Evolutionary conservation across 805 yeast genomes (phyloP).

Genomic region (Starmerella bombicola): DNA sequence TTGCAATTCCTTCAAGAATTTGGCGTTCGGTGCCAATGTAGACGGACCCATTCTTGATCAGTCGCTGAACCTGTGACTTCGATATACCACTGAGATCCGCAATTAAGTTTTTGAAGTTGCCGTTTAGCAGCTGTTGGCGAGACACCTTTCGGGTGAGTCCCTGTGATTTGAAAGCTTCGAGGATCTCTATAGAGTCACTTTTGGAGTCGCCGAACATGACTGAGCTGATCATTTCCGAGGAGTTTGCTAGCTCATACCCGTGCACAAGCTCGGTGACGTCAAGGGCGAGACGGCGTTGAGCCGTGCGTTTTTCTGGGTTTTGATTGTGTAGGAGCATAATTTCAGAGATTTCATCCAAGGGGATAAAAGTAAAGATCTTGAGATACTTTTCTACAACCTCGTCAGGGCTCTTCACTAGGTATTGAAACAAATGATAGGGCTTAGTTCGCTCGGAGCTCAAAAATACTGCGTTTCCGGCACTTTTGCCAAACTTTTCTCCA

Average conservation of each 20-base stretch:
- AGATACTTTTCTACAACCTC: conserved; percentile 57
- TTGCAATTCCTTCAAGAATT: conserved; percentile 37
- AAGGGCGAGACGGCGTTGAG: conserved; percentile 65
- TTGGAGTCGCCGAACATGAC: conserved; percentile 51
- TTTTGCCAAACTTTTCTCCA: conserved; percentile 92
- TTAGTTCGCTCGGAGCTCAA: conserved; percentile 63
- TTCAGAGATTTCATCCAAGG: conserved; percentile 44
- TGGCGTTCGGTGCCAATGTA: conserved; percentile 54
- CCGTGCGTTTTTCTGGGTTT: conserved; percentile 54
- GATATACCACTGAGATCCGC: conserved; percentile 34
- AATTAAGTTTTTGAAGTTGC: conserved; percentile 42
- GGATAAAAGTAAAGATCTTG: conserved; percentile 67
- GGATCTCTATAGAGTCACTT: conserved; percentile 34
- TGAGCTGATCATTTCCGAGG: conserved; percentile 54
- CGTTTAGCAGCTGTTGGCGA: conserved; percentile 29
- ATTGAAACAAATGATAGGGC: conserved; percentile 74
- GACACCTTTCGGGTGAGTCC: conserved; percentile 37
- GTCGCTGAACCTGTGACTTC: conserved; percentile 44
- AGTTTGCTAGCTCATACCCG: conserved; percentile 62
- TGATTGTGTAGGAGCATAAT: conserved; percentile 41
- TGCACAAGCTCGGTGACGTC: conserved; percentile 82
- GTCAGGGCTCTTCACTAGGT: conserved; percentile 55
- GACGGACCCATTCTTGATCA: conserved; percentile 58
- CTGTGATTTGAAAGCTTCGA: conserved; percentile 47
- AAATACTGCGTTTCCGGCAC: conserved; percentile 94